Conservation (phyloP, 2,329 filamentous ascomycete species). For the Coniochaeta prunicola region DNA sequence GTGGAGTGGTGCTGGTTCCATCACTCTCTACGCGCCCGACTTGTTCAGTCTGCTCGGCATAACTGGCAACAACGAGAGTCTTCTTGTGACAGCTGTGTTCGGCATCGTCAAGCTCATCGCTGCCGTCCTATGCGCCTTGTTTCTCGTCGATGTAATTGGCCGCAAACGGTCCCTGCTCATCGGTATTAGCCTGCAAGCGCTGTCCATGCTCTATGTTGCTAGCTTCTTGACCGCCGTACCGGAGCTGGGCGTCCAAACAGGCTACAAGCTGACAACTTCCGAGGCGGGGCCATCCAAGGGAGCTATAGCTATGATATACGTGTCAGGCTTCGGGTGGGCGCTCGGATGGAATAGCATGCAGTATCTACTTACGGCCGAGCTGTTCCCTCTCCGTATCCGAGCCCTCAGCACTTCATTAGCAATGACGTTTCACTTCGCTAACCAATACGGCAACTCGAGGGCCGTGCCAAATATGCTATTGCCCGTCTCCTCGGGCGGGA, state of each 20-base stretch:
- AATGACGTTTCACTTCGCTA: slow-evolving; percentile 74
- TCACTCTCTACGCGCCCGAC: slow-evolving; percentile 70
- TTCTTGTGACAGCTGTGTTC: slow-evolving; percentile 69
- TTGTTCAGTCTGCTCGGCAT: slow-evolving; percentile 68
- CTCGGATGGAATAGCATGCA: slow-evolving; percentile 71
- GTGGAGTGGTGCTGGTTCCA: slow-evolving; percentile 65
- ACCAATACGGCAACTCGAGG: slow-evolving; percentile 71
- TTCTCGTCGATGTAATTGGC: slow-evolving; percentile 73
- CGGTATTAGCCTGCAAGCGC: slow-evolving; percentile 52
- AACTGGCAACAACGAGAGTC: slow-evolving; percentile 57
- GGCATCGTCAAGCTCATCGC: slow-evolving; percentile 66
- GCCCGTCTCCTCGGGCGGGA: slow-evolving; percentile 31
- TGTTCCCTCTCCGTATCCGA: slow-evolving; percentile 69
- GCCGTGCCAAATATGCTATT: slow-evolving; percentile 72
- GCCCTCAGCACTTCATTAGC: slow-evolving; percentile 63
- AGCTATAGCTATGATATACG: slow-evolving; percentile 64
- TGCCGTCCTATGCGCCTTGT: slow-evolving; percentile 63
- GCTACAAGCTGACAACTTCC: slow-evolving; percentile 35
- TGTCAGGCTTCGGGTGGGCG: slow-evolving; percentile 63
- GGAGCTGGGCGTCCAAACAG: slow-evolving; percentile 40
- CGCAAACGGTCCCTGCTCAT: slow-evolving; percentile 59
- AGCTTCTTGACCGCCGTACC: slow-evolving; percentile 57
- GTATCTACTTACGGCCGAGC: slow-evolving; percentile 70
- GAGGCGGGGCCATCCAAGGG: slow-evolving; percentile 54
- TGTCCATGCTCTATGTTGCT: slow-evolving; percentile 58